Evolutionary conservation across 2,329 filamentous ascomycete genomes (phyloP), one percentile per base, ranked within the genome.

Genomic region (Fusarium goolgardi): DNA sequence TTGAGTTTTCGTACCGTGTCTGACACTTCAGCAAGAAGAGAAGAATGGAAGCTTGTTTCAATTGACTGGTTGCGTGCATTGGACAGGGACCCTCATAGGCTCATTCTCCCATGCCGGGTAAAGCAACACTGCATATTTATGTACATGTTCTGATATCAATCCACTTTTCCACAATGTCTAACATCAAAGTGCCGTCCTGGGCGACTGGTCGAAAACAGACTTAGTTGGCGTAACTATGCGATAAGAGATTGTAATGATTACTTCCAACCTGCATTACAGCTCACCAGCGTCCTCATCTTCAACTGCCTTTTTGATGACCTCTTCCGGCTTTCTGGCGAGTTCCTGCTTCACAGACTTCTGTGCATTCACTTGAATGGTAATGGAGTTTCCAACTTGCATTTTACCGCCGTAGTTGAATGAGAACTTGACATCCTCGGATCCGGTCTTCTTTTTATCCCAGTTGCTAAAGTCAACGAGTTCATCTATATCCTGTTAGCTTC

Each of bases 401-500:
- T 29, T 64, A 2, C 53, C 29, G 2, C 25, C 31, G 16, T 59
- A 67, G 0, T 32, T 32, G 29, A 12, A 67, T 1, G 40, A 18
- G 6, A 52, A 67, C 12, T 21, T 54, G 0, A 31, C 11, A 23
- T 52, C 21, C 2, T 45, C 23, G 13, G 2, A 9, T 0, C 21
- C 8, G 15, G 16, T 23, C 12, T 44, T 25, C 27, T 32, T 34
- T 6, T 41, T 41, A 16, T n/a, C n/a, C 43, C 52, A 67, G 41
- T 64, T 67, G 8, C 6, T 45, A 11, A 67, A 51, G 11, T 55
- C 20, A 12, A 67, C 40, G 20, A 67, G 32, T 3, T 53, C 63
- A 34, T 67, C 63, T 67, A 25, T 3, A 7, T 3, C 2, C 0
- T 1, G 46, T 64, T 18, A 67, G 49, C 2, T 15, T 7, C 7